These are phyloP conservation scores for Wickerhamomyces sp. DNA, from an alignment of 1,139 yeast species.

Conservation along the genomic window DNA sequence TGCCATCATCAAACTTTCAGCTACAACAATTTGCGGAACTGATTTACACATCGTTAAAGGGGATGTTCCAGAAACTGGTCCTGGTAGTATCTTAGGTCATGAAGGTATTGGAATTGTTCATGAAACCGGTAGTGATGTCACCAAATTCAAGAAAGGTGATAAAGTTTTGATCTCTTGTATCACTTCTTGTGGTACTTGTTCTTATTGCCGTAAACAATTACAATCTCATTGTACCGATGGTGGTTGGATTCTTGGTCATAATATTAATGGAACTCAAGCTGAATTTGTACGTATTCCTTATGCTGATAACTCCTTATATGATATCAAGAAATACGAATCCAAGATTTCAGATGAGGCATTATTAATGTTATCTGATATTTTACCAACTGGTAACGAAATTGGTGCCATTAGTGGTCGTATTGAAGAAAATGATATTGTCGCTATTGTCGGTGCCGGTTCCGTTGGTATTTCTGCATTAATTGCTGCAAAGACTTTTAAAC, in stretches of 20 bases:
- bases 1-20: slow-evolving; percentile 38
- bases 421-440: slow-evolving; percentile 38
- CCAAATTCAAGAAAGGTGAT: slow-evolving; percentile 38
- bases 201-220: slow-evolving; percentile 39
- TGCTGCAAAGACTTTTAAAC: slow-evolving; percentile 34
- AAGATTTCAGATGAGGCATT: slow-evolving; percentile 32
- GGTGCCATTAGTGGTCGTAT: slow-evolving; percentile 38
- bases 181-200: slow-evolving; percentile 49
- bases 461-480: slow-evolving; percentile 41
- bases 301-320: slow-evolving; percentile 34
- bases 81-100: slow-evolving; percentile 45
- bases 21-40: slow-evolving; percentile 46
- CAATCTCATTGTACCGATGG: slow-evolving; percentile 41
- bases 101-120: slow-evolving; percentile 48
- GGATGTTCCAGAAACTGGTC: slow-evolving; percentile 45
- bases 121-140: slow-evolving; percentile 33
- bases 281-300: slow-evolving; percentile 41
- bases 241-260: slow-evolving; percentile 43
- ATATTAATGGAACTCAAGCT: slow-evolving; percentile 40
- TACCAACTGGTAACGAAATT: slow-evolving; percentile 44
- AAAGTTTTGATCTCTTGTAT: slow-evolving; percentile 43
- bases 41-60: slow-evolving; percentile 45
- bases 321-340: slow-evolving; percentile 28
- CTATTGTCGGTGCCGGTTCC: slow-evolving; percentile 47
- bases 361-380: slow-evolving; percentile 39